Percentiles rank a stretch among this genome's conserved stretches.
Evolutionary conservation across 169 alveolate species (phyloP).

Genomic region (Plasmodium relictum): DNA sequence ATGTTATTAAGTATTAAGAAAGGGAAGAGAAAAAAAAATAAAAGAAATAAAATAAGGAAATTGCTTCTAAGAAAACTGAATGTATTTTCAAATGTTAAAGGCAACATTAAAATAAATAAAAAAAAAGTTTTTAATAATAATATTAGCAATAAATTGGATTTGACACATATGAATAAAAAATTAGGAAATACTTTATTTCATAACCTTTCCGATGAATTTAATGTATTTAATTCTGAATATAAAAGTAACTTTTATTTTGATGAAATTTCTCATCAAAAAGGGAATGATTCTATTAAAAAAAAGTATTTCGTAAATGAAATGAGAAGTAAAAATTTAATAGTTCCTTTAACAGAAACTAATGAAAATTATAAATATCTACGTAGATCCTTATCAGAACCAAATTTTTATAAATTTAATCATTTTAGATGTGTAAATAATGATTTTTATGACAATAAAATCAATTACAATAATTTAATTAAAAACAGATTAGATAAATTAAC

Average conservation of each 20-base stretch:
- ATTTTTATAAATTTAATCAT: conserved; percentile 36
- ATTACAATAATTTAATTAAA: conserved; percentile 41
- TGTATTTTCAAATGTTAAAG: conserved; percentile 3
- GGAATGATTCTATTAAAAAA: neutral
- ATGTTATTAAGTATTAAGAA: conserved; percentile 16
- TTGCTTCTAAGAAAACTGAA: conserved; percentile 19
- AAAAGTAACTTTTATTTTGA: conserved; percentile 8
- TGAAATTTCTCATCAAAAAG: neutral
- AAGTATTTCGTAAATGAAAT: neutral
- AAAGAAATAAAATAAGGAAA: conserved; percentile 16
- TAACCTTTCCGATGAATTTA: conserved; percentile 10
- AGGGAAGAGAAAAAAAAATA: conserved; percentile 21
- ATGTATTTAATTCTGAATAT: neutral
- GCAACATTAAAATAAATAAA: neutral
- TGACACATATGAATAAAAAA: too few relatives aligned
- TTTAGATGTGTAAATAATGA: conserved; percentile 22
- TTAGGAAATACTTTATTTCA: too few relatives aligned
- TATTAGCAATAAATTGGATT: neutral
- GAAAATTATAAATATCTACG: conserved; percentile 54
- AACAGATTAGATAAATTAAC: conserved; percentile 32
- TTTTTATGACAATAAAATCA: conserved; percentile 14
- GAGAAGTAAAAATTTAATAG: conserved; percentile 34
- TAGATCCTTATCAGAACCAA: conserved; percentile 73
- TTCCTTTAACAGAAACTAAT: conserved; percentile 58
- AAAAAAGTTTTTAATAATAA: neutral